Percentiles rank a stretch among this genome's conserved stretches.
Evolutionary conservation across 352 stramenopile species (phyloP).

Genomic region (Phytophthora fragariae): DNA sequence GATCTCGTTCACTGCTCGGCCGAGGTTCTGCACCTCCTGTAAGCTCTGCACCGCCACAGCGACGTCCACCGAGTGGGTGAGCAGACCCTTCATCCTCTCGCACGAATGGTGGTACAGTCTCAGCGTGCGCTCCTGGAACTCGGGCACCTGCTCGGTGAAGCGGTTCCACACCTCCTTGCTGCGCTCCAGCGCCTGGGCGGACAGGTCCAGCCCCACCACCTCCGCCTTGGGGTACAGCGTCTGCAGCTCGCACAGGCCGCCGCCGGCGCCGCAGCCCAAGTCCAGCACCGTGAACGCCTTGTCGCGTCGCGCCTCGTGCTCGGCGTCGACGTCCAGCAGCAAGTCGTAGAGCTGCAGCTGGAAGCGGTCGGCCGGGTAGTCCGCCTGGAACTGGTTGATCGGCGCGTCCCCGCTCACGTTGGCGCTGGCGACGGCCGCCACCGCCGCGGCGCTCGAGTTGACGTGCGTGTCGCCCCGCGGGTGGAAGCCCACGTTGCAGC

Average conservation of each 20-base stretch:
- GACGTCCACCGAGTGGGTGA: constrained; percentile 63
- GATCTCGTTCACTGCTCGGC: constrained; percentile 55
- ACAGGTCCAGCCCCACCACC: constrained; percentile 65
- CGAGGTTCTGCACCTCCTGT: constrained; percentile 66
- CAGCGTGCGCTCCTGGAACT: constrained; percentile 50
- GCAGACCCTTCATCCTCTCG: constrained; percentile 65
- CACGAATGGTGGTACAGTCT: constrained; percentile 73
- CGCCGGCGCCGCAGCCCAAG: constrained; percentile 69
- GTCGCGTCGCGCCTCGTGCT: constrained; percentile 32
- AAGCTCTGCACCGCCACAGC: constrained; percentile 66
- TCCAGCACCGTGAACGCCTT: constrained; percentile 61
- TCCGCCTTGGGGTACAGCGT: constrained; percentile 58
- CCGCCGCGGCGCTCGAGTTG: constrained; percentile 31
- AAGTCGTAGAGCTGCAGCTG: constrained; percentile 71
- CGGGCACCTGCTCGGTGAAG: constrained; percentile 48
- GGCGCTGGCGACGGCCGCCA: constrained; percentile 19
- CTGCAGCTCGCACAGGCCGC: constrained; percentile 71
- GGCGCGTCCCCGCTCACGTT: constrained; percentile 22
- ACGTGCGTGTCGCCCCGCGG: constrained; percentile 28
- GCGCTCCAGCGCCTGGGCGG: constrained; percentile 69
- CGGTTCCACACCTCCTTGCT: constrained; percentile 71
- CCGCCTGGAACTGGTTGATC: constrained; percentile 38
- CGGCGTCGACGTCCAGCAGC: constrained; percentile 51
- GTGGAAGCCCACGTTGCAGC: constrained; percentile 77
- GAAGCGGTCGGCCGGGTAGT: constrained; percentile 46